Evolutionary conservation across 306 rosid species (phyloP), one percentile per base, ranked within the genome.

Genomic region (Cicer cuneatum): DNA sequence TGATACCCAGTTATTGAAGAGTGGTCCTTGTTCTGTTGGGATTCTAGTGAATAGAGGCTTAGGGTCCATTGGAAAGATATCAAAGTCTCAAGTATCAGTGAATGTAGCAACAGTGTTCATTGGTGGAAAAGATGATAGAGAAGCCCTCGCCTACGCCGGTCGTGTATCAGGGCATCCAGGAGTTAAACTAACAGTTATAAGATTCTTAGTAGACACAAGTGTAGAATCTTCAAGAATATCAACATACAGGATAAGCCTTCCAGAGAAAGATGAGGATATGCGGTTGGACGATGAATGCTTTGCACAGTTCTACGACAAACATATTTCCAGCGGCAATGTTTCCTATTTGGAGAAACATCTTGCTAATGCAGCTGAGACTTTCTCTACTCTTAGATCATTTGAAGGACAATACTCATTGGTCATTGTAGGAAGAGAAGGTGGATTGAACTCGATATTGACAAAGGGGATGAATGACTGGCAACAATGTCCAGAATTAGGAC

Each of bases 401-500:
- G 97, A 89, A 76, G 98, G 97, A 13, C 80, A 82, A 69, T 94
- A 90, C 78, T 81, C 97, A 13, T 85, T 94, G 1, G 83, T 91
- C 7, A 87, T 91, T 9, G 96, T 94, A 9, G 98, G 98, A 56
- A 79, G 87, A 80, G 96, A 96, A 39, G 93, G 92, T 13, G 84
- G 93, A 38, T 83, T 86, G 24, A 91, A 94, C 75, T 87, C 98
- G 0, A 48, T 85, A 38, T 73, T 94, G 78, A 94, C 96, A 2
- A 80, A 78, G 13, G 97, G 97, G 5, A 94, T 94, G 98, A 92
- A 82, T 24, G 98, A 91, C 10, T 94, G 97, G 98, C 93, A 94
- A 76, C 96, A 90, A 10, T 90, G 97, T 49, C 98, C 98, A 0
- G 97, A 94, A 83, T 48, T 94, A 11, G 98, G 98, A 53, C 95